Evolutionary conservation across 192 early-diverging fungal species (phyloP), one percentile per base, ranked within the genome.

Genomic region (Entomortierella beljakovae): DNA sequence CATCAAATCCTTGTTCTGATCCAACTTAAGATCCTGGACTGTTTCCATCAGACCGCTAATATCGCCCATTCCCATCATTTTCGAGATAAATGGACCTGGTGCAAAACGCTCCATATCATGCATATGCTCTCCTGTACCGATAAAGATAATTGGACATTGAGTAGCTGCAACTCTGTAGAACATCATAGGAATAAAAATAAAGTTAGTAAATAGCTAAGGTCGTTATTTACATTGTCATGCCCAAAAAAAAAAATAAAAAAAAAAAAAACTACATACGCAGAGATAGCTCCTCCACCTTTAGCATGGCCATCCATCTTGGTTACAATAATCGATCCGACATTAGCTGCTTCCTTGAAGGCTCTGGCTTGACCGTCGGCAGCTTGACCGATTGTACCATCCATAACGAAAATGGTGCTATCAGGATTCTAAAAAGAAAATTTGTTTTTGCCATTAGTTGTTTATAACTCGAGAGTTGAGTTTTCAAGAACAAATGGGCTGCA

Each of bases 271-370:
- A 80, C 86, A 71, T 86, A 87, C 77, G 97, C 97, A 37, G 96
- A 97, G 48, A 98, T 98, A 28, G 97, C 97, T 85, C 97, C 97
- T 80, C 97, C 97, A 79, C 97, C 97, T 82, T 98, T 98, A 23
- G 97, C 97, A 64, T 98, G 97, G 22, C 97, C 97, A 80, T 98
- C 97, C 94, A 98, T 96, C 84, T 98, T 98, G 51, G 97, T 98
- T 34, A 98, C 95, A 70, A 98, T 93, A 52, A 98, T 96, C 5
- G 96, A 97, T 58, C 97, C 97, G 54, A 98, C 92, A 50, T 95
- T 87, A 20, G 96, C 94, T 15, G 94, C 92, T 79, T 97, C 93
- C 65, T 94, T 93, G 64, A 98, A 98, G 38, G 95, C 96, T 63
- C 88, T 83, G 22, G 97, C 96, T 83, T 98, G 97, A 52, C 85